Percentiles rank a stretch among this genome's conserved stretches.
phyloP scores from a whole-genome alignment of 2,329 filamentous ascomycete genomes.

The Xylariaceae sp. region DNA sequence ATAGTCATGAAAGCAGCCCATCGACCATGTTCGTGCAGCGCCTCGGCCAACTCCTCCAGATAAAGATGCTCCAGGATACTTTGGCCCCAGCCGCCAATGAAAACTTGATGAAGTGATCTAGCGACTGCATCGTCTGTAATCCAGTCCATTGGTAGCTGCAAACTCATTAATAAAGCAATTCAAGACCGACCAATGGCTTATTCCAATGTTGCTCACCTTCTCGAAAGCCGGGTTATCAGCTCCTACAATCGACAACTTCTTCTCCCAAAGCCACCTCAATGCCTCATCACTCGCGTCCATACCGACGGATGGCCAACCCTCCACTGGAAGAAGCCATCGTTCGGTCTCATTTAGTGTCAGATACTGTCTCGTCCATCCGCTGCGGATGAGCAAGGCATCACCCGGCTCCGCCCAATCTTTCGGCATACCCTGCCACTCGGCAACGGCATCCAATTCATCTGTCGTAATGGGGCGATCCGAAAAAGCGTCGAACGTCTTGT shows the following conservation, averaged over 20 bases:
- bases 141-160: neutral
- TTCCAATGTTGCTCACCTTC: neutral
- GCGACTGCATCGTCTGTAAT: neutral
- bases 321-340: conserved; percentile 1
- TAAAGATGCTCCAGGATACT: conserved; percentile 11
- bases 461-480: neutral
- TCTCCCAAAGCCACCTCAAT: conserved; percentile 12
- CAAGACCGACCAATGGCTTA: neutral
- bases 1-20: conserved; percentile 15
- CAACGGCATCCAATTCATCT: conserved; percentile 5
- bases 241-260: conserved; percentile 5
- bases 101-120: conserved; percentile 7
- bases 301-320: conserved; percentile 3
- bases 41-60: conserved; percentile 2
- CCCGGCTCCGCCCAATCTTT: conserved; percentile 1
- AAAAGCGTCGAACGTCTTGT: conserved; percentile 7
- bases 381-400: conserved; percentile 10
- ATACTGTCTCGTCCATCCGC: conserved; percentile 10
- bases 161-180: neutral
- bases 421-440: conserved; percentile 9
- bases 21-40: conserved; percentile 1
- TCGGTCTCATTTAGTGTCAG: conserved; percentile 3
- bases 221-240: conserved; percentile 8
- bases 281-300: conserved; percentile 5
- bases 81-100: conserved; percentile 10